phyloP scores from a whole-genome alignment of 371 early-diverging fungal genomes.

The Batkoa obscura region DNA sequence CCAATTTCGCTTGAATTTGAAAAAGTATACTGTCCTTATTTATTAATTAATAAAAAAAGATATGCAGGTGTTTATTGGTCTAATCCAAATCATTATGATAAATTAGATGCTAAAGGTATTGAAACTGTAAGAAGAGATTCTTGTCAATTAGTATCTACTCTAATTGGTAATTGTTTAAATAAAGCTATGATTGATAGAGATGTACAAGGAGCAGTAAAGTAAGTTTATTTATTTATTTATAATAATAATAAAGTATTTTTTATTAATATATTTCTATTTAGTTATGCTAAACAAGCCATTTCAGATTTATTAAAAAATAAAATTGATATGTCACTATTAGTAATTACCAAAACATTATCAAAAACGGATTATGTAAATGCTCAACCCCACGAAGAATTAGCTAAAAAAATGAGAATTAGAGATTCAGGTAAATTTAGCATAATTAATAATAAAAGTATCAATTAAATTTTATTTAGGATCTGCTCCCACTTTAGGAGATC shows the following conservation, averaged over 20 bases:
- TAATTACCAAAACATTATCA: conserved; percentile 94
- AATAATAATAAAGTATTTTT: background rate
- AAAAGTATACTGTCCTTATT: conserved; percentile 96
- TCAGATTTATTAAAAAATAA: conserved; percentile 88
- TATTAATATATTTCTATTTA: conserved; percentile 9
- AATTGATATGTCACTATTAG: conserved; percentile 92
- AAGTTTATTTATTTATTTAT: conserved; percentile 9
- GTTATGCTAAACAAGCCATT: conserved; percentile 82
- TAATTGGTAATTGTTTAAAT: conserved; percentile 86
- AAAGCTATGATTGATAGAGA: conserved; percentile 88
- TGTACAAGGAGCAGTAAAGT: conserved; percentile 73
- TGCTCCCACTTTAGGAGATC: conserved; percentile 94
- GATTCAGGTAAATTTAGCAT: conserved; percentile 44
- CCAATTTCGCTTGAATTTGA: conserved; percentile 99
- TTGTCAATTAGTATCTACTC: conserved; percentile 84
- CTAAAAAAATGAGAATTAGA: conserved; percentile 90
- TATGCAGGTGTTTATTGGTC: conserved; percentile 99
- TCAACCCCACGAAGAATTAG: conserved; percentile 96
- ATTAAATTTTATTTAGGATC: conserved; percentile 24
- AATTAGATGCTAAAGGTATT: conserved; percentile 98
- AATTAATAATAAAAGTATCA: background rate
- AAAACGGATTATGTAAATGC: conserved; percentile 92
- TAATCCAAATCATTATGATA: conserved; percentile 73
- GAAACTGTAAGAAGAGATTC: conserved; percentile 99
- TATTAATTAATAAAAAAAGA: conserved; percentile 98